Evolutionary conservation across 805 yeast species (phyloP).

Genomic region (Metschnikowia cubensis): DNA sequence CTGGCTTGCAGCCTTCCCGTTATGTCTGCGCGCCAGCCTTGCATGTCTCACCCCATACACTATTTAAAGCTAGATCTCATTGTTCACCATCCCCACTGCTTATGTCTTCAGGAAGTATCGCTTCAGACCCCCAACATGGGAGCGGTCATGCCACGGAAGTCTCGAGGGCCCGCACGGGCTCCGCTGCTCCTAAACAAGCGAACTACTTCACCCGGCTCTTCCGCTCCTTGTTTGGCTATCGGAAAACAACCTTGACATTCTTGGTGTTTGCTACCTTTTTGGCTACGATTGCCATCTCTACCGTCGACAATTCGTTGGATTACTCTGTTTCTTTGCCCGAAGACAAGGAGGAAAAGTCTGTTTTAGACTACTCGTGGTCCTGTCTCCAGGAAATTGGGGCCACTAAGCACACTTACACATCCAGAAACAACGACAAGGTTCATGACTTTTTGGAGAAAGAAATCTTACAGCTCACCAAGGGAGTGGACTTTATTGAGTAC

Average conservation of each 20-base stretch:
- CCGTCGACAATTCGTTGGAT: constrained; percentile 35
- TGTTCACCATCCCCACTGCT: not conserved
- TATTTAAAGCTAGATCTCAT: not conserved
- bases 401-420: constrained; percentile 72
- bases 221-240: constrained; percentile 59
- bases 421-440: constrained; percentile 71
- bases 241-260: constrained; percentile 66
- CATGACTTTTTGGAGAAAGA: constrained; percentile 56
- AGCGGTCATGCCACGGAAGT: not conserved
- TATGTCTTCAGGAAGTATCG: constrained; percentile 3
- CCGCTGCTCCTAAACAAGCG: constrained; percentile 7
- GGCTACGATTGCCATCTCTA: constrained; percentile 35
- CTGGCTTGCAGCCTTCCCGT: not conserved
- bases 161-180: not conserved
- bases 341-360: constrained; percentile 32
- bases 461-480: constrained; percentile 29
- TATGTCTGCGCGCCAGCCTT: constrained; percentile 3
- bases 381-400: constrained; percentile 67
- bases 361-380: constrained; percentile 54
- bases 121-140: constrained; percentile 2
- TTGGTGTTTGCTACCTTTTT: constrained; percentile 48
- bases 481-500: constrained; percentile 34
- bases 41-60: not conserved
- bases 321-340: constrained; percentile 42
- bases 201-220: constrained; percentile 24